phyloP scores from a whole-genome alignment of 1,139 yeast species.

The Magnusiomyces suaveolens region DNA sequence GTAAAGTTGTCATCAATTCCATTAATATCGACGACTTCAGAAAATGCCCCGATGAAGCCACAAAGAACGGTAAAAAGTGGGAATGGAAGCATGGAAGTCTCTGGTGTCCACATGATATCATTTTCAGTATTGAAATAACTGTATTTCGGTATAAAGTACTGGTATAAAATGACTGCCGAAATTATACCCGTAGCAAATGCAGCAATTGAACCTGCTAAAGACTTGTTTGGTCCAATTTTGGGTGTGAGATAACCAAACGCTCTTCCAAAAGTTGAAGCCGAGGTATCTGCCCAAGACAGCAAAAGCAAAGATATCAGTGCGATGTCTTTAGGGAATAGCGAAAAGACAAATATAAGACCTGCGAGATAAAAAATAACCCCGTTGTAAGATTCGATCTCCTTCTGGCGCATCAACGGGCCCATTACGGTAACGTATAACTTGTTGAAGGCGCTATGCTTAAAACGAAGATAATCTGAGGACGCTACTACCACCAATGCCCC shows the following conservation, averaged over 20 bases:
- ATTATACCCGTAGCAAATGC: constrained; percentile 68
- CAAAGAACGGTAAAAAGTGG: constrained; percentile 47
- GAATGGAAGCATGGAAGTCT: constrained; percentile 47
- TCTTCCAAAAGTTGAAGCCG: constrained; percentile 90
- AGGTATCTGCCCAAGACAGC: constrained; percentile 94
- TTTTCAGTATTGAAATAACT: constrained; percentile 40
- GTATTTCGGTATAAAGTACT: constrained; percentile 56
- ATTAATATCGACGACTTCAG: constrained; percentile 69
- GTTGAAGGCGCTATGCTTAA: constrained; percentile 53
- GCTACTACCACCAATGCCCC: constrained; percentile 48
- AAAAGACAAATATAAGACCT: constrained; percentile 66
- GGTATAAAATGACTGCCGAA: constrained; percentile 60
- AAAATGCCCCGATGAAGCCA: constrained; percentile 74
- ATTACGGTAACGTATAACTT: constrained; percentile 50
- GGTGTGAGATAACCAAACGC: constrained; percentile 78
- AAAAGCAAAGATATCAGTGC: constrained; percentile 64
- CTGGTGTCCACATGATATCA: constrained; percentile 55
- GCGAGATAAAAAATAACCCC: constrained; percentile 81
- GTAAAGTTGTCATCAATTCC: constrained; percentile 87
- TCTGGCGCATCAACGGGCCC: constrained; percentile 77
- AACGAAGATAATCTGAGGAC: constrained; percentile 59
- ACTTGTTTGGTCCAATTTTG: constrained; percentile 53
- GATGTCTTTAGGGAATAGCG: constrained; percentile 69
- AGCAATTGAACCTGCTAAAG: constrained; percentile 82
- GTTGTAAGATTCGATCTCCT: constrained; percentile 57